Conservation (phyloP, 495 filamentous ascomycete species). For the Penicillium manginii region DNA sequence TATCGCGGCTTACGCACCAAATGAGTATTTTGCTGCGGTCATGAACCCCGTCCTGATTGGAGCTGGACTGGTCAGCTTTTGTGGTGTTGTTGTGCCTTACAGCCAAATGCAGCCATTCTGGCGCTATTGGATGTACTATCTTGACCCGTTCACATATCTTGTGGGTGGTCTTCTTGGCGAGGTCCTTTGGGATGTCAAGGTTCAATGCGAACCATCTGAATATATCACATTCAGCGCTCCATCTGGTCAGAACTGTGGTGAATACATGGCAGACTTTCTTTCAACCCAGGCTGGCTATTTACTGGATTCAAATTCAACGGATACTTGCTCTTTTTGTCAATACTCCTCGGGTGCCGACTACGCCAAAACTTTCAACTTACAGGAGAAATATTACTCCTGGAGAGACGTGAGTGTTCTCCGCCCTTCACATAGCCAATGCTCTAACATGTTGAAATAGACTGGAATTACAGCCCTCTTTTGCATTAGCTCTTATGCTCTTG, state of each 20-base stretch:
- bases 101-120: conserved; percentile 56
- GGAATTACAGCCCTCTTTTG: conserved; percentile 49
- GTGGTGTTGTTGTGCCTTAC: conserved; percentile 59
- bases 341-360: conserved; percentile 44
- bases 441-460: conserved; percentile 30
- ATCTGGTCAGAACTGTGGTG: conserved; percentile 63
- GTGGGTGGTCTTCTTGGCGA: conserved; percentile 52
- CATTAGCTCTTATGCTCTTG: conserved; percentile 41
- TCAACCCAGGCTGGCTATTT: conserved; percentile 59
- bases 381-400: conserved; percentile 47
- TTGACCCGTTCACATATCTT: conserved; percentile 60
- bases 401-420: conserved; percentile 39
- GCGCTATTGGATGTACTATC: conserved; percentile 63
- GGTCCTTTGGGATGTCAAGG: conserved; percentile 47
- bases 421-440: not conserved
- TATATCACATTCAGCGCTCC: conserved; percentile 66
- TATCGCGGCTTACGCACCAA: conserved; percentile 59
- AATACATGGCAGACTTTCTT: conserved; percentile 65
- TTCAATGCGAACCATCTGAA: conserved; percentile 61
- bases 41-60: conserved; percentile 56
- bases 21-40: conserved; percentile 56
- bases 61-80: conserved; percentile 56
- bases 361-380: conserved; percentile 43
- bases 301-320: conserved; percentile 53
- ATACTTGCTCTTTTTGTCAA: conserved; percentile 66